Base-by-base conservation (phyloP, 352 stramenopile species). In the Thalassiosira livingstoniorum region DNA sequence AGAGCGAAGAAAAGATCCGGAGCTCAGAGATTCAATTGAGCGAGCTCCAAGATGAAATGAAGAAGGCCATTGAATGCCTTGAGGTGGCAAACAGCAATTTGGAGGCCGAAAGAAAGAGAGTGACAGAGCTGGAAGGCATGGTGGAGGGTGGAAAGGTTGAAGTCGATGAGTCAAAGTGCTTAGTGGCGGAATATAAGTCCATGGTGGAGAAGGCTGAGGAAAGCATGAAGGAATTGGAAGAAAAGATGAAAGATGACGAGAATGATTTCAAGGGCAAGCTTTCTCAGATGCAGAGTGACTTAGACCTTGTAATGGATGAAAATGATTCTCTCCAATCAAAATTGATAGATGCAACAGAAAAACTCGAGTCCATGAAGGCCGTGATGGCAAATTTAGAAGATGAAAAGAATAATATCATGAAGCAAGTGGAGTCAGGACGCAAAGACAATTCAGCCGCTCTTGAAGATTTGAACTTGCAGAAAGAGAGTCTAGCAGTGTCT, bases 241-340 rank as follows among this genome's bases (percentile, higher is more conserved):
- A 84, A 39, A 1, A 32, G n/a, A 65, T 77, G 42, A 42, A 58
- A 29, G 43, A 73, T 53, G 45, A 55, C 10, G 77, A 23, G 1
- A 42, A 32, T 11, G 37, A 45, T 5, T 58, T 85, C 64, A 67
- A 71, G 15, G 60, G 13, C 18, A 76, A 80, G 29, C 62, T 85
- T 72, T 18, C 34, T 32, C 25, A 55, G 27, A 18, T 85, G 25
- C 21, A 86, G 42, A 55, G 67, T 31, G 62, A 80, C 53, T 37
- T 86, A 10, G 64, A 61, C 45, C 37, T 62, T 45, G 47, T 61
- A 0, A 61, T 67, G 47, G 37, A 70, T 70, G 69, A 78, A 0
- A 87, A 87, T 61, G 39, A 69, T 25, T 75, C 69, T 4, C 54
- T 87, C 15, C 57, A 55, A 25, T 55, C 61, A 37, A 84, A 83